A percentile compares a stretch with the other conserved stretches of the same genome.
Conservation (phyloP, 2,329 filamentous ascomycete genomes). For the Colletotrichum lini region DNA sequence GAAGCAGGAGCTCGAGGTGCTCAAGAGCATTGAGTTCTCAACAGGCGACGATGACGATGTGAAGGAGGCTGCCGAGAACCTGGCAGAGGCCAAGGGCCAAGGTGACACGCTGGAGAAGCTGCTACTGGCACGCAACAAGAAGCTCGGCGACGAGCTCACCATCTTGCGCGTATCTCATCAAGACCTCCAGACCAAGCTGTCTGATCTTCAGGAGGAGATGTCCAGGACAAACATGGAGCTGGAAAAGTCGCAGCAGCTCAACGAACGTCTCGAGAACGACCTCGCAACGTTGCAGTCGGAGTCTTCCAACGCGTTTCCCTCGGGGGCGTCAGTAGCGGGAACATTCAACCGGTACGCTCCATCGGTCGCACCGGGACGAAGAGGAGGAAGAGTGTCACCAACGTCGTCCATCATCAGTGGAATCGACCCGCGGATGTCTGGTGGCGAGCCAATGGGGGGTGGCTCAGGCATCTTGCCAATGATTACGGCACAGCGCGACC, state of each 20-base stretch:
- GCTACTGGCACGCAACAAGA: constrained; percentile 94
- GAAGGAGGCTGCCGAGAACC: constrained; percentile 61
- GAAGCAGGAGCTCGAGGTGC: constrained; percentile 94
- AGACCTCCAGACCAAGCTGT: constrained; percentile 85
- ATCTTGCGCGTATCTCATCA: constrained; percentile 94
- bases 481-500: constrained; percentile 97
- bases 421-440: constrained; percentile 79
- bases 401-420: constrained; percentile 99
- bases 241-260: constrained; percentile 86
- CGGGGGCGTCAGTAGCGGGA: constrained; percentile 91
- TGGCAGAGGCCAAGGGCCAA: constrained; percentile 68
- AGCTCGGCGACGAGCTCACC: constrained; percentile 93
- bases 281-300: constrained; percentile 90
- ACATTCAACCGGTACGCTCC: constrained; percentile 89
- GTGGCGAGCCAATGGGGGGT: constrained; percentile 76
- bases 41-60: constrained; percentile 83
- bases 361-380: constrained; percentile 70
- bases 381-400: constrained; percentile 82
- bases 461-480: constrained; percentile 94
- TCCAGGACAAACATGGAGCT: constrained; percentile 88
- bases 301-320: constrained; percentile 85
- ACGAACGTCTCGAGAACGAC: constrained; percentile 92
- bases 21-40: constrained; percentile 98
- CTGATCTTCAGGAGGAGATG: constrained; percentile 86
- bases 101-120: constrained; percentile 92